These are phyloP conservation scores for Botryosphaeria dothidea DNA, from an alignment of 2,329 filamentous ascomycete species.

Conservation along the genomic window DNA sequence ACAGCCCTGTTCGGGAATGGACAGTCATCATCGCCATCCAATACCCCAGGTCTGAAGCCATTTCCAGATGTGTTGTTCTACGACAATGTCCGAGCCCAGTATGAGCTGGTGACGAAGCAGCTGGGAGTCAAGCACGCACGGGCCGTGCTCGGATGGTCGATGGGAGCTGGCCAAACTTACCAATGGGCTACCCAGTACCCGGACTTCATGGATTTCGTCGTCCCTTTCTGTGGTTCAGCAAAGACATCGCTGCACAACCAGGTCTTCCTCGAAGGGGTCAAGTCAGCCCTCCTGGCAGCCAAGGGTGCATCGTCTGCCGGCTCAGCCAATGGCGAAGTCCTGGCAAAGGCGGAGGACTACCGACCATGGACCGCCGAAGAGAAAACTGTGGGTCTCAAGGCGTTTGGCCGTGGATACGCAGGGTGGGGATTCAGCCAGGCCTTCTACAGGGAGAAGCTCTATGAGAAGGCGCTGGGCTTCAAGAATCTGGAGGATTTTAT, in stretches of 20 bases:
- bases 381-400: slow-evolving; percentile 62
- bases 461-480: slow-evolving; percentile 64
- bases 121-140: slow-evolving; percentile 61
- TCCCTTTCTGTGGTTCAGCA: slow-evolving; percentile 68
- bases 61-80: slow-evolving; percentile 67
- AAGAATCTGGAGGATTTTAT: slow-evolving; percentile 73
- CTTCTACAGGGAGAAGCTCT: slow-evolving; percentile 73
- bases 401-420: slow-evolving; percentile 73
- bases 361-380: slow-evolving; percentile 56
- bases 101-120: slow-evolving; percentile 65
- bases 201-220: slow-evolving; percentile 64
- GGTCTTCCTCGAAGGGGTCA: slow-evolving; percentile 67
- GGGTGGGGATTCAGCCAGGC: slow-evolving; percentile 80
- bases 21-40: slow-evolving; percentile 68
- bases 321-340: slow-evolving; percentile 33
- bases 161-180: slow-evolving; percentile 68
- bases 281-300: slow-evolving; percentile 59
- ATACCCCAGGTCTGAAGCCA: slow-evolving; percentile 53
- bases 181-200: slow-evolving; percentile 66
- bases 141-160: slow-evolving; percentile 69
- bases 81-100: slow-evolving; percentile 69
- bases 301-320: slow-evolving; percentile 58
- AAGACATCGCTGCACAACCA: slow-evolving; percentile 67
- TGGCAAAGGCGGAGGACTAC: slow-evolving; percentile 33
- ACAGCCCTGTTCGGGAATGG: slow-evolving; percentile 69